Conservation (phyloP, 1,139 yeast species). For the Hansenula sp. region DNA sequence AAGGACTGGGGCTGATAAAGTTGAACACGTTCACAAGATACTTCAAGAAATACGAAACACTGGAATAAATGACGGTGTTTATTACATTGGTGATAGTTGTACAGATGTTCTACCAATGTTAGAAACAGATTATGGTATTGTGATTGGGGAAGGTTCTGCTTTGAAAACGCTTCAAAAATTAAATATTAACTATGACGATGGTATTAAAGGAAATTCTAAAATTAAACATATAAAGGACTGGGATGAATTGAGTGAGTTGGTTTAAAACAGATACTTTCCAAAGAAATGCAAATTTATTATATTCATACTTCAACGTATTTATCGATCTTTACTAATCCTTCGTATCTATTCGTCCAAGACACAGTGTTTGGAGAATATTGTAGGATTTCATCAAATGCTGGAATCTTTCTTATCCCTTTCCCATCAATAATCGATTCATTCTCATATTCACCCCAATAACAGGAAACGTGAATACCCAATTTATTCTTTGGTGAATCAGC, state of each 20-base stretch:
- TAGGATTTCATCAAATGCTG: constrained; percentile 66
- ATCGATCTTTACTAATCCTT: constrained; percentile 59
- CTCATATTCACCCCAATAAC: constrained; percentile 75
- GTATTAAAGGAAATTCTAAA: constrained; percentile 12
- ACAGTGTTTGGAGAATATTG: constrained; percentile 62
- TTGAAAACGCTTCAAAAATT: constrained; percentile 14
- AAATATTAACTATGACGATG: constrained; percentile 11
- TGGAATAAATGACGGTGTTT: constrained; percentile 17
- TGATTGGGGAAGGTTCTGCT: constrained; percentile 38
- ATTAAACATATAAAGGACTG: constrained; percentile 18
- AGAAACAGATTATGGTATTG: constrained; percentile 46
- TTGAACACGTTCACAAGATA: constrained; percentile 26
- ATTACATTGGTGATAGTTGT: constrained; percentile 64
- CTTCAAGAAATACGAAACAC: constrained; percentile 9
- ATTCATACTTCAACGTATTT: constrained; percentile 17
- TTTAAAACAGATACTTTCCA: constrained; percentile 4
- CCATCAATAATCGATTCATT: constrained; percentile 36
- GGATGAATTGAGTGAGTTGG: constrained; percentile 14
- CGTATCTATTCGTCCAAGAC: constrained; percentile 60
- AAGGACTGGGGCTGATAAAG: constrained; percentile 59
- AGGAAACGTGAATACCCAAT: constrained; percentile 55
- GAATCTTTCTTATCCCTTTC: constrained; percentile 40
- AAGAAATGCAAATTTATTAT: too few species aligned
- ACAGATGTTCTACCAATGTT: constrained; percentile 58
- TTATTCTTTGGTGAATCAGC: constrained; percentile 26